Evolutionary conservation across 2,329 filamentous ascomycete genomes (phyloP).

Genomic region (Penicillium sp.): DNA sequence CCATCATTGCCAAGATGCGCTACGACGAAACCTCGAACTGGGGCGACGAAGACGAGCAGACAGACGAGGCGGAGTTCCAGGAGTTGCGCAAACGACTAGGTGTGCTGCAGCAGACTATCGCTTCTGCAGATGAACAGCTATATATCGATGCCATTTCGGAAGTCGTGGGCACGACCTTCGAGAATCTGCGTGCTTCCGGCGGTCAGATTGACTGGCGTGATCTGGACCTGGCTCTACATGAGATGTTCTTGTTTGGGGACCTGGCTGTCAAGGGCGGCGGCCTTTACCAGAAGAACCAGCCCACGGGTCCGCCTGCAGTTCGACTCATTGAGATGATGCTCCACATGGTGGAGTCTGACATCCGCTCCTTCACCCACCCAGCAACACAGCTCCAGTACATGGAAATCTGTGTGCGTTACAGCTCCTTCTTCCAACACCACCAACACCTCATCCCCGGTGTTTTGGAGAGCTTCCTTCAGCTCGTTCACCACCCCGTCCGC

Average conservation of each 20-base stretch:
- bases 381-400: slow-evolving; percentile 94
- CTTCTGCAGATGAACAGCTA: slow-evolving; percentile 79
- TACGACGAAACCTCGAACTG: slow-evolving; percentile 93
- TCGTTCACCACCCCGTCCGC: slow-evolving; percentile 83
- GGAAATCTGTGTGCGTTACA: slow-evolving; percentile 96
- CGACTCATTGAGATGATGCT: slow-evolving; percentile 88
- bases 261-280: slow-evolving; percentile 85
- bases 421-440: slow-evolving; percentile 85
- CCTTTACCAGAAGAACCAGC: slow-evolving; percentile 79
- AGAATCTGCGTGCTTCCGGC: slow-evolving; percentile 71
- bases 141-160: slow-evolving; percentile 87
- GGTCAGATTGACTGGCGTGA: slow-evolving; percentile 88
- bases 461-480: slow-evolving; percentile 83
- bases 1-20: slow-evolving; percentile 92
- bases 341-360: slow-evolving; percentile 89
- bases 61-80: slow-evolving; percentile 95
- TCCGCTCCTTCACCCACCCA: slow-evolving; percentile 82
- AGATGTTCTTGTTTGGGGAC: slow-evolving; percentile 95
- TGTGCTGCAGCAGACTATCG: slow-evolving; percentile 87
- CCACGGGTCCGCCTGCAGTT: slow-evolving; percentile 74
- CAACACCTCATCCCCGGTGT: slow-evolving; percentile 77
- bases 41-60: slow-evolving; percentile 92
- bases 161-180: slow-evolving; percentile 83
- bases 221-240: slow-evolving; percentile 85
- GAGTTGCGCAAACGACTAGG: slow-evolving; percentile 88